Conservation (phyloP, 305 asterid species). For the Fraxinus nigra region DNA sequence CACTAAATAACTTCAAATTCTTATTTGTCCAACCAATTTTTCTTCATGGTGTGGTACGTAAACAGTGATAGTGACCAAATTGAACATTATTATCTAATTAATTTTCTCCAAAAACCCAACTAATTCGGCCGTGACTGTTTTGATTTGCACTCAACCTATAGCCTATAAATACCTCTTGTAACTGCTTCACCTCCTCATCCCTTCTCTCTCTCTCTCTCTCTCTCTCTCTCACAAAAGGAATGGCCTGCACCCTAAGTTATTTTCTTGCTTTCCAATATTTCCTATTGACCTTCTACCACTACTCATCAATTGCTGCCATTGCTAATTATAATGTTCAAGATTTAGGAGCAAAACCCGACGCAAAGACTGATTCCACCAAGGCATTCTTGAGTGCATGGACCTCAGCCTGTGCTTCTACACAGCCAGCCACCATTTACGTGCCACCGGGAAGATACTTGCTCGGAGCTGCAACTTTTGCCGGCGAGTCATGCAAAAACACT, state of each 20-base stretch:
- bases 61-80: neutral
- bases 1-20: neutral
- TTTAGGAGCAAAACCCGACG: slow-evolving; percentile 42
- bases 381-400: neutral
- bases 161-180: neutral
- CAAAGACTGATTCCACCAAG: neutral
- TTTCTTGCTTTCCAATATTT: neutral
- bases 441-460: neutral
- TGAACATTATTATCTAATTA: neutral
- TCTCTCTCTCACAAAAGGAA: neutral
- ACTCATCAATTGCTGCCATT: neutral
- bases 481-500: slow-evolving; percentile 35
- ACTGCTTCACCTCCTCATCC: neutral
- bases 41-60: neutral
- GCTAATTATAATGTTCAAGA: slow-evolving; percentile 41
- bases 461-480: neutral
- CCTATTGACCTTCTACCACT: neutral
- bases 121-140: neutral
- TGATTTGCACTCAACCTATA: neutral
- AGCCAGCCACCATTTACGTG: neutral
- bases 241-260: neutral
- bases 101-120: neutral
- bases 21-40: neutral
- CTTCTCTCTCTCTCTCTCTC: neutral
- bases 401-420: neutral